Base-by-base conservation (phyloP, 2,329 filamentous ascomycete genomes). In the Diaporthe sp. region DNA sequence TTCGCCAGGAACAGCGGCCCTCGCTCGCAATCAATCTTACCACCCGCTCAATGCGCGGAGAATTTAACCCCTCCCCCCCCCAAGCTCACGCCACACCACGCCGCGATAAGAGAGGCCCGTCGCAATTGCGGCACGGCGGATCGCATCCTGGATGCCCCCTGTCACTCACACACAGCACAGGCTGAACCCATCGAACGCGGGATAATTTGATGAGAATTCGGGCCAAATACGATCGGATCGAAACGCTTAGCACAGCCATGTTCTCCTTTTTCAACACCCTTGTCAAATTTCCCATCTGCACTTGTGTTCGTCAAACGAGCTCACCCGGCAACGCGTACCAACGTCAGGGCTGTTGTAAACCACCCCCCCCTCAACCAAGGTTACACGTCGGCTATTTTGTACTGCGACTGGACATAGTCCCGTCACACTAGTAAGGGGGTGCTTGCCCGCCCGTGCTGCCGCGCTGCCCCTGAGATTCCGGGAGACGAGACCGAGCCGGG, bases 161-260 rank as follows among this genome's bases (percentile, higher is more conserved):
- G 63, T 25, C 47, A 25, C 32, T 22, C n/a, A 53, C 32, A 30
- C 32, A 17, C 63, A 68, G n/a, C 19, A 19, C 44, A 37, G 15
- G 17, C 37, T 19, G 25, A 27, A 27, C 25, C 25, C 37, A 12
- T 66, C 44, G 63, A 68, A 10, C n/a, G 44, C 47, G 63, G 63
- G 63, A 68, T 68, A 68, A 68, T 53, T 53, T 30, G 63, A 51
- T 30, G 30, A 25, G 13, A 53, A 39, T 53, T 25, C 47, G 63
- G 63, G 63, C 47, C 47, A 68, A 68, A 68, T 30, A 68, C 47
- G 47, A 68, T 68, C 47, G 44, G 30, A 68, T 68, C 63, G 39
- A 65, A 68, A 51, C 22, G 47, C 47, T 68, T 17, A 37, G 42
- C 42, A 35, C 30, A 37, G 17, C 15, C 30, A 27, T 32, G 1